Conservation (phyloP, 805 yeast species). For the Cyberlindnera euphorbiae region DNA sequence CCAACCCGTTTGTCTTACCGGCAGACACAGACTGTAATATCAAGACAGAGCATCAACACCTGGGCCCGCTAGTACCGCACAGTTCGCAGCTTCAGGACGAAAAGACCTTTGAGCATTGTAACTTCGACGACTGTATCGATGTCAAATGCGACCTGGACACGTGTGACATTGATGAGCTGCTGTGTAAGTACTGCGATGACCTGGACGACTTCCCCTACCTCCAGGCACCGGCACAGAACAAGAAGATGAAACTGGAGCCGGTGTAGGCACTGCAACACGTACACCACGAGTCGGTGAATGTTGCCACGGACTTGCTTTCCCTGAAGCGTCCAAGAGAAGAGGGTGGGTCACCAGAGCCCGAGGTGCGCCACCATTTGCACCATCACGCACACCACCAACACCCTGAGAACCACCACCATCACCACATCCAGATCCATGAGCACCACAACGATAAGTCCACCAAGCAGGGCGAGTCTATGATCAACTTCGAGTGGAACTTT, state of each 20-base stretch:
- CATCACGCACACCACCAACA: slow-evolving; percentile 22
- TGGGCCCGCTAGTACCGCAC: neutral
- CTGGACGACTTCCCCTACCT: slow-evolving; percentile 11
- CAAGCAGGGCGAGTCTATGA: slow-evolving; percentile 5
- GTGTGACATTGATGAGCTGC: slow-evolving; percentile 30
- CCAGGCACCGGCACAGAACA: no score
- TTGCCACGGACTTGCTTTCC: neutral
- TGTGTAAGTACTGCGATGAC: slow-evolving; percentile 29
- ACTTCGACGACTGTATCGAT: slow-evolving; percentile 23
- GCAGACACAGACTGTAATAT: slow-evolving; percentile 1
- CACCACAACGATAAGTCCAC: slow-evolving; percentile 25
- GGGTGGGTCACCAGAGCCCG: slow-evolving; percentile 12
- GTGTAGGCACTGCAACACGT: no score
- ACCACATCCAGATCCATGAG: slow-evolving; percentile 32
- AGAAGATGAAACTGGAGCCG: no score
- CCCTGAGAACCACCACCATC: slow-evolving; percentile 34
- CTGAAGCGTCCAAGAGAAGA: slow-evolving; percentile 14
- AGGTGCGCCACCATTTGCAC: slow-evolving; percentile 19
- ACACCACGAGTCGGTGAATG: neutral
- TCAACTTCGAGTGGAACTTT: slow-evolving; percentile 26
- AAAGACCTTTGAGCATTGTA: slow-evolving; percentile 17
- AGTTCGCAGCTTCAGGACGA: slow-evolving; percentile 9
- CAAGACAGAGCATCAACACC: neutral
- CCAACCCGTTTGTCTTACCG: slow-evolving; percentile 7
- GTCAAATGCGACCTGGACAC: slow-evolving; percentile 26